These are phyloP conservation scores for Tolypocladium amazonense DNA, from an alignment of 2,329 filamentous ascomycete genomes.

Conservation along the genomic window DNA sequence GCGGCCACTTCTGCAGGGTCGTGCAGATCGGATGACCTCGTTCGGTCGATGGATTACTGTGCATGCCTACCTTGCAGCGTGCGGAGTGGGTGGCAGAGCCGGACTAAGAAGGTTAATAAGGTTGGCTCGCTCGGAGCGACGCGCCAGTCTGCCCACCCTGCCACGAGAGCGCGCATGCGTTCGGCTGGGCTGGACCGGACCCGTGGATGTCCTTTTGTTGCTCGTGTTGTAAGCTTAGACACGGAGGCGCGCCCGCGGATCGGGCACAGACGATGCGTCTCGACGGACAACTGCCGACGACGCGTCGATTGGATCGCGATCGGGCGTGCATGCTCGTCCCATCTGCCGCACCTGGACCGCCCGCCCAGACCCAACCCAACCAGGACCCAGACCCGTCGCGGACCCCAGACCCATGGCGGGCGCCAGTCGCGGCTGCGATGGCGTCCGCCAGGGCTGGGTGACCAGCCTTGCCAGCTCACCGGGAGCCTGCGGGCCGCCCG, in stretches of 20 bases:
- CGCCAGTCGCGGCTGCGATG: not conserved
- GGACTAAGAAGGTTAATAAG: not conserved
- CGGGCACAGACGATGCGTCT: not conserved
- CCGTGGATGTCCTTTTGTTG: no score
- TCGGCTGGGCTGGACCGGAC: not conserved
- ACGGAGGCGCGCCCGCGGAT: not conserved
- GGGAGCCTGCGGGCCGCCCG: not conserved
- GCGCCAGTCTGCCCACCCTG: not conserved
- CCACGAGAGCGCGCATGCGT: not conserved
- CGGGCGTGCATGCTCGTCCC: no score
- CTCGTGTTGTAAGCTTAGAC: not conserved
- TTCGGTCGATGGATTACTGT: not conserved
- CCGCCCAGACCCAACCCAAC: no score
- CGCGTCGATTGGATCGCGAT: not conserved
- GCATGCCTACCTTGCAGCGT: no score
- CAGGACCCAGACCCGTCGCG: no score
- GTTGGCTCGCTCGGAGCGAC: not conserved
- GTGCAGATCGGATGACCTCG: not conserved
- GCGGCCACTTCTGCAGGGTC: not conserved
- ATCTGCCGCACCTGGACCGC: no score
- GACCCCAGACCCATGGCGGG: not conserved
- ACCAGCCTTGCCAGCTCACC: no score
- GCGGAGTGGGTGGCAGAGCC: not conserved
- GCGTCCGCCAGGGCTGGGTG: not conserved
- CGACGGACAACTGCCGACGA: not conserved